These are phyloP conservation scores for Alternaria consortialis DNA, from an alignment of 2,329 filamentous ascomycete species.

Conservation along the genomic window DNA sequence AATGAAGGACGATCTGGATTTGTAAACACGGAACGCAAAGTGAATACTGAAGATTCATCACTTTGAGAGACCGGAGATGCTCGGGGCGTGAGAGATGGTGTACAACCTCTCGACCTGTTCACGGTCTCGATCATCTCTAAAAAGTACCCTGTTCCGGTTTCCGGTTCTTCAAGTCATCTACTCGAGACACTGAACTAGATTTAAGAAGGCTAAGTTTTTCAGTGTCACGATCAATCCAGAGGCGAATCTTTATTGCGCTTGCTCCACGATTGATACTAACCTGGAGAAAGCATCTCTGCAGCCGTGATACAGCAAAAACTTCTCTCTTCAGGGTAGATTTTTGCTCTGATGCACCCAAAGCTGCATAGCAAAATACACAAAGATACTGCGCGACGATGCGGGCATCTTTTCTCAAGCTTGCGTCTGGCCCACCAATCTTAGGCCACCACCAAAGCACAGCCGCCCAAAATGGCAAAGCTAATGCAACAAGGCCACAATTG, in stretches of 20 bases:
- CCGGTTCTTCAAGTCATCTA: not conserved
- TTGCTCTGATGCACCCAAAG: not conserved
- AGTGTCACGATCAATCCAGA: constrained; percentile 1
- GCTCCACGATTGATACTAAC: not conserved
- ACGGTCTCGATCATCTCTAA: not conserved
- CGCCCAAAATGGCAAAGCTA: constrained; percentile 4
- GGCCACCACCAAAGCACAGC: constrained; percentile 1
- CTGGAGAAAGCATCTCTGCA: not conserved
- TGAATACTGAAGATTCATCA: constrained; percentile 1
- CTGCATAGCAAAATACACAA: constrained; percentile 6
- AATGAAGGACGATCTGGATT: not conserved
- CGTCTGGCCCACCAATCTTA: not conserved
- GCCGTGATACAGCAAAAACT: not conserved
- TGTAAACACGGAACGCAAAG: not conserved
- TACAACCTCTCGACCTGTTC: constrained; percentile 5
- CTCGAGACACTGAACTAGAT: constrained; percentile 11
- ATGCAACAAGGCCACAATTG: constrained; percentile 19
- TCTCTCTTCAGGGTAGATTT: not conserved
- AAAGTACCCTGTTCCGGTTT: not conserved
- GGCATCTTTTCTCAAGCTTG: constrained; percentile 5
- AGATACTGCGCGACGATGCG: constrained; percentile 6
- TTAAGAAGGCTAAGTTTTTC: not conserved
- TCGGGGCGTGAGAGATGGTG: not conserved
- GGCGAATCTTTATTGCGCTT: not conserved
- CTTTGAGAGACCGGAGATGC: not conserved